Base-by-base conservation (phyloP, 495 filamentous ascomycete genomes). In the Aspergillus taichungensis region DNA sequence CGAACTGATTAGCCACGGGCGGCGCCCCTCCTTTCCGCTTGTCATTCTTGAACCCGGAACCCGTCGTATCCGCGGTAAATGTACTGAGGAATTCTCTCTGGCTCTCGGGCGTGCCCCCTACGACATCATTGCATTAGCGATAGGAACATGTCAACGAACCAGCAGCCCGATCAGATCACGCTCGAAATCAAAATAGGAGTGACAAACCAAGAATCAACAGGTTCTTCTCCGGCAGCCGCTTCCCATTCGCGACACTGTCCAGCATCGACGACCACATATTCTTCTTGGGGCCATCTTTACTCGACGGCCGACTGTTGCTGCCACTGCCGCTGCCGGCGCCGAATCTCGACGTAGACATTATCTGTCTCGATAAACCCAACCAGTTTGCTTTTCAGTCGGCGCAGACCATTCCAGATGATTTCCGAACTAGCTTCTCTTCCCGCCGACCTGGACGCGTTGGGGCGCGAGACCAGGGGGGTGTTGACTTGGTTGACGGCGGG, bases 221-320 rank as follows among this genome's bases (percentile, higher is more conserved):
- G 51, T 87, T 92, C 74, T 96, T 97, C 66, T 96, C 88, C 32
- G 89, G 88, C 47, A 97, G 67, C 49, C 84, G 79, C 72, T 92
- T 94, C 41, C 87, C 88, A 67, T 84, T 92, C 50, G 90, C 87
- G 51, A 91, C 89, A 45, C 77, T 77, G 64, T 94, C 87, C 55
- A 97, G 76, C 83, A 97, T 85, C 39, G 87, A 87, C 43, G 80
- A 90, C 91, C 91, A 97, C 66, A 96, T 86, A 56, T 94, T 87
- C 65, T 86, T 87, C 69, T 88, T 88, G 38, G 75, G 72, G 49
- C 82, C 81, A 68, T 85, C 87, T 68, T 84, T 71, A 60, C 69
- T 79, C 37, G 73, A 77, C 61, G 73, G 78, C 52, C 72, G 74
- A 61, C 70, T 72, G 51, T 68, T 71, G 32, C 55, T 56, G 42